Evolutionary conservation across 2,329 filamentous ascomycete genomes (phyloP), one percentile per base, ranked within the genome.

Genomic region (Xylariaceae sp.): DNA sequence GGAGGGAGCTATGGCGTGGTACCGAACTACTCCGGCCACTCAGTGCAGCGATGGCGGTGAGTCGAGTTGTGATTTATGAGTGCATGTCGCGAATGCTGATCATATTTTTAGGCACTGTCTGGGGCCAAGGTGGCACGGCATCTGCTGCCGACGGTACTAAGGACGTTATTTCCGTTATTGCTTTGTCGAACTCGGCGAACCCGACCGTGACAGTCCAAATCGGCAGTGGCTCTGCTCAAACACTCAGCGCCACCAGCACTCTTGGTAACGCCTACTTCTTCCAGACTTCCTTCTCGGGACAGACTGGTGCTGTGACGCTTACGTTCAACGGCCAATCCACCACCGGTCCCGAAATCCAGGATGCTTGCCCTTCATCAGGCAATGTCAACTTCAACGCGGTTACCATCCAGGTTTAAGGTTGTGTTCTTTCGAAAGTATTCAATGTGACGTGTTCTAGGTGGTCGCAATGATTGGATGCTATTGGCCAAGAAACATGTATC

Each of bases 161-260:
- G 44, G 72, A 76, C 33, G 65, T 68, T 14, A 57, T 77, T 16
- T 76, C 72, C 21, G 58, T 74, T 34, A 66, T 74, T 41, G 59
- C 61, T 7, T 47, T 67, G n/a, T 62, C 63, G 11, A 63, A 60
- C 38, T 53, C 58, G 11, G 34, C 63, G 4, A 59, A 61, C 5
- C n/a, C n/a, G n/a, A 56, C 59, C 3, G 64, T 72, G 39, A 64
- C 55, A 0, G 58, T 73, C 39, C 53, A 57, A 6, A 69, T 74
- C 29, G 71, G 70, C 3, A 61, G 60, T 17, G 50, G 41, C 32
- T 33, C 44, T 1, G 55, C 55, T n/a, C 60, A 62, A 47, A 57
- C 59, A 10, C 63, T 67, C 42, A 55, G 48, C 14, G 52, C 62
- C 5, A 58, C 56, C 8, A 62, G 56, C 12, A 58, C 58, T 5